Conservation (phyloP, 2,329 filamentous ascomycete genomes). For the Penicillium sp. region DNA sequence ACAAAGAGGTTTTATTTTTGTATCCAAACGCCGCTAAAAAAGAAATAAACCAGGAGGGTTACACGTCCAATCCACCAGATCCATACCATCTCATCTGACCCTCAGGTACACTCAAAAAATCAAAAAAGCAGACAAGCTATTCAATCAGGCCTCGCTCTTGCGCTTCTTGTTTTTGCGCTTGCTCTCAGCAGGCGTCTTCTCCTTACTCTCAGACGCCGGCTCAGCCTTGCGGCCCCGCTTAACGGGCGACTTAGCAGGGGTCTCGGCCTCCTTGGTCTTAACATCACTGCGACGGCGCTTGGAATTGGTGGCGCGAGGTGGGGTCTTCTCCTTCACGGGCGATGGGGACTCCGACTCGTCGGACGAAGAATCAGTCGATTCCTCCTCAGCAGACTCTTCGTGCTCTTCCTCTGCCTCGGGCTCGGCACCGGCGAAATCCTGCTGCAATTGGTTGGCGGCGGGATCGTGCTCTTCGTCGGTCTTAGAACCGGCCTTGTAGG, state of each 20-base stretch:
- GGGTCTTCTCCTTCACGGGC: slow-evolving; percentile 43
- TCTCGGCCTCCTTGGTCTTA: slow-evolving; percentile 31
- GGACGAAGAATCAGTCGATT: slow-evolving; percentile 30
- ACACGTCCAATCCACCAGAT: slow-evolving; percentile 7
- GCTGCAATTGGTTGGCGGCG: slow-evolving; percentile 41
- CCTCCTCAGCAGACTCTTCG: slow-evolving; percentile 21
- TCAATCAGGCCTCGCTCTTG: slow-evolving; percentile 41
- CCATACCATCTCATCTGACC: slow-evolving; percentile 3
- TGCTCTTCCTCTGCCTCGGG: slow-evolving; percentile 20
- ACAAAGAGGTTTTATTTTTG: slow-evolving; percentile 1
- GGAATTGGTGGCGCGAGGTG: slow-evolving; percentile 38
- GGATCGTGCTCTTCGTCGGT: slow-evolving; percentile 44
- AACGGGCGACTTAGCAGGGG: slow-evolving; percentile 29
- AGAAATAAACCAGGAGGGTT: not conserved
- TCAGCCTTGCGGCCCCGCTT: slow-evolving; percentile 24
- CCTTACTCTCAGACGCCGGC: slow-evolving; percentile 32
- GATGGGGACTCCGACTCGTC: slow-evolving; percentile 34
- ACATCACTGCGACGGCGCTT: slow-evolving; percentile 45
- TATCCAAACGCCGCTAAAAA: slow-evolving; percentile 5
- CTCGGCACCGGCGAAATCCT: slow-evolving; percentile 40
- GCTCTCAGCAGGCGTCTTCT: slow-evolving; percentile 33
- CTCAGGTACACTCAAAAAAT: slow-evolving; percentile 2
- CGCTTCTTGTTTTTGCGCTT: slow-evolving; percentile 47
- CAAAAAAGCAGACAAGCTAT: not conserved
- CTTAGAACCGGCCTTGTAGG: slow-evolving; percentile 54